Conservation (phyloP, 2,329 filamentous ascomycete species). For the Xylaria arbuscula region DNA sequence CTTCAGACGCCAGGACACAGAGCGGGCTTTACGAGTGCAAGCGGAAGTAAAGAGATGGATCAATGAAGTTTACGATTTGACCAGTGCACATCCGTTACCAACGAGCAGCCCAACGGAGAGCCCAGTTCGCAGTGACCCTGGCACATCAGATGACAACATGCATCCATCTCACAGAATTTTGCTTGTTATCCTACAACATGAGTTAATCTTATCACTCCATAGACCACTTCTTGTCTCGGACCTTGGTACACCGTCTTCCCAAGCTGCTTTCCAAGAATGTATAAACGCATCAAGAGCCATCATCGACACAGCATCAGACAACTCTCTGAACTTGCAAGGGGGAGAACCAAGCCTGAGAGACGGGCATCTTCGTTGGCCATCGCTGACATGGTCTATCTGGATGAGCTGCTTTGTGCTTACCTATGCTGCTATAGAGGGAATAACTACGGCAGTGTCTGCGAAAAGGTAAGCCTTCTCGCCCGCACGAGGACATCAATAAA, state of each 20-base stretch:
- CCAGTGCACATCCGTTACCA: neutral
- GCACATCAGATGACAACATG: neutral
- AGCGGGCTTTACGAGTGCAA: constrained; percentile 11
- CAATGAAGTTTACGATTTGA: constrained; percentile 18
- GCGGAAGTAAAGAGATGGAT: constrained; percentile 16
- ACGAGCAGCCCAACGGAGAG: neutral
- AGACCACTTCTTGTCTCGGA: constrained; percentile 14
- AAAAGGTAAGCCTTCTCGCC: neutral
- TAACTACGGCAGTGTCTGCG: constrained; percentile 8
- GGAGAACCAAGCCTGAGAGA: neutral
- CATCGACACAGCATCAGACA: constrained; percentile 4
- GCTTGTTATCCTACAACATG: constrained; percentile 12
- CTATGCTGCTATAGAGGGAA: constrained; percentile 14
- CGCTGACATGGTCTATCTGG: constrained; percentile 20
- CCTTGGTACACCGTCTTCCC: constrained; percentile 2
- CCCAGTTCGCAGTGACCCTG: no score
- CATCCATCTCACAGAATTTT: constrained; percentile 3
- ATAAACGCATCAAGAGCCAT: constrained; percentile 14
- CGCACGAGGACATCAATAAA: neutral
- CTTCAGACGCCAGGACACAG: constrained; percentile 2
- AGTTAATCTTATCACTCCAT: constrained; percentile 19
- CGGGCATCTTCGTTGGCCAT: constrained; percentile 13
- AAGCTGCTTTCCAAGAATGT: constrained; percentile 19
- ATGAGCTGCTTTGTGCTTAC: constrained; percentile 22
- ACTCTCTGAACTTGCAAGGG: neutral